These are phyloP conservation scores for Rutstroemia sydowiana DNA, from an alignment of 2,329 filamentous ascomycete genomes.

Conservation along the genomic window DNA sequence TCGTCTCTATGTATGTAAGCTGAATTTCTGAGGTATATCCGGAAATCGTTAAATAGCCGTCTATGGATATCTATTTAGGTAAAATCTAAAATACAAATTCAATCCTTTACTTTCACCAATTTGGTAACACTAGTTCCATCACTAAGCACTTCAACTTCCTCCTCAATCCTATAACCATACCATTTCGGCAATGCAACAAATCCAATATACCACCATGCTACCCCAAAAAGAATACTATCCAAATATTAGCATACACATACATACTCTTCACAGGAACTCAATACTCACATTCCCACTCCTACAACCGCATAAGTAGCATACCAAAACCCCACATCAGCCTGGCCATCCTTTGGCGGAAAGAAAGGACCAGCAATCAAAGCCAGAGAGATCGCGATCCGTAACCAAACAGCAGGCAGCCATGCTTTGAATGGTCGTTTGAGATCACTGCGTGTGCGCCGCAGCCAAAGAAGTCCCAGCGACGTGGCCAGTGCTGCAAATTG, in stretches of 20 bases:
- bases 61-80: neutral
- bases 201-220: constrained; percentile 64
- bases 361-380: constrained; percentile 32
- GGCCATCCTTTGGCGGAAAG: constrained; percentile 34
- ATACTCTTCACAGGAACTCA: neutral
- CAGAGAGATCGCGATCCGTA: constrained; percentile 23
- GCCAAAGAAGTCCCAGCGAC: constrained; percentile 31
- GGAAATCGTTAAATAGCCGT: neutral
- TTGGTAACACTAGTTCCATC: constrained; percentile 63
- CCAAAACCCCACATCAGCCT: constrained; percentile 39
- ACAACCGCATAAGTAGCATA: constrained; percentile 49
- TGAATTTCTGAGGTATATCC: neutral
- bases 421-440: constrained; percentile 26
- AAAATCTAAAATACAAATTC: neutral
- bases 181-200: constrained; percentile 52
- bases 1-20: too few relatives aligned
- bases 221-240: constrained; percentile 48
- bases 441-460: constrained; percentile 48
- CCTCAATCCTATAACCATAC: constrained; percentile 54
- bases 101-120: constrained; percentile 32
- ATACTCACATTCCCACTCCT: constrained; percentile 44
- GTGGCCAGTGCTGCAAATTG: constrained; percentile 38
- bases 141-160: constrained; percentile 49
- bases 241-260: neutral
- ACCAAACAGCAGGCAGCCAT: constrained; percentile 28